Conservation (phyloP, 805 yeast species). For the Lipomyces mesembrius region DNA sequence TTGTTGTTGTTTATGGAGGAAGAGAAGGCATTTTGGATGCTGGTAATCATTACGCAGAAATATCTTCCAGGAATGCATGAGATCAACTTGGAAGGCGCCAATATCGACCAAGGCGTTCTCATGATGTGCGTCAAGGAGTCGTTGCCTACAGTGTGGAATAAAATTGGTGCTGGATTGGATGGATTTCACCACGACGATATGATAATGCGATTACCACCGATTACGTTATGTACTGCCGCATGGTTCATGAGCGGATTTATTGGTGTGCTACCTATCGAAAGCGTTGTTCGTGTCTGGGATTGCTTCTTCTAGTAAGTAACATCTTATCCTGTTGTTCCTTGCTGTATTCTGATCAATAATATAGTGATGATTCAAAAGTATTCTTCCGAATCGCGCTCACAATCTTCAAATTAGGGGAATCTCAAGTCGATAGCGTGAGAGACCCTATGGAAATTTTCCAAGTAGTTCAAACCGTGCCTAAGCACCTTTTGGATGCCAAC, state of each 20-base stretch:
- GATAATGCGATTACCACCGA: conserved; percentile 79
- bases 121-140: conserved; percentile 85
- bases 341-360: background rate
- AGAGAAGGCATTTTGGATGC: conserved; percentile 93
- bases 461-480: conserved; percentile 81
- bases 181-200: conserved; percentile 52
- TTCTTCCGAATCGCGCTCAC: conserved; percentile 82
- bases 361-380: conserved; percentile 77
- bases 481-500: conserved; percentile 68
- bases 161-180: conserved; percentile 51
- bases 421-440: conserved; percentile 54
- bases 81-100: conserved; percentile 88
- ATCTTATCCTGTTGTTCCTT: too few relatives aligned
- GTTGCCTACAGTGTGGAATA: conserved; percentile 78
- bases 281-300: conserved; percentile 91
- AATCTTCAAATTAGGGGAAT: conserved; percentile 74
- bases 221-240: conserved; percentile 89
- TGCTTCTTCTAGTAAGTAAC: conserved; percentile 66
- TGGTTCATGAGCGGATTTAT: conserved; percentile 99
- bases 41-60: conserved; percentile 82
- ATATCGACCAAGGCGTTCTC: conserved; percentile 90
- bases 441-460: conserved; percentile 74
- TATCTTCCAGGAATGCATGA: conserved; percentile 92
- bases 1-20: conserved; percentile 84
- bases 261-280: conserved; percentile 85